A percentile compares a stretch with the other conserved stretches of the same genome.
Conservation (phyloP, 805 yeast genomes). For the Ogataea paraovalis region DNA sequence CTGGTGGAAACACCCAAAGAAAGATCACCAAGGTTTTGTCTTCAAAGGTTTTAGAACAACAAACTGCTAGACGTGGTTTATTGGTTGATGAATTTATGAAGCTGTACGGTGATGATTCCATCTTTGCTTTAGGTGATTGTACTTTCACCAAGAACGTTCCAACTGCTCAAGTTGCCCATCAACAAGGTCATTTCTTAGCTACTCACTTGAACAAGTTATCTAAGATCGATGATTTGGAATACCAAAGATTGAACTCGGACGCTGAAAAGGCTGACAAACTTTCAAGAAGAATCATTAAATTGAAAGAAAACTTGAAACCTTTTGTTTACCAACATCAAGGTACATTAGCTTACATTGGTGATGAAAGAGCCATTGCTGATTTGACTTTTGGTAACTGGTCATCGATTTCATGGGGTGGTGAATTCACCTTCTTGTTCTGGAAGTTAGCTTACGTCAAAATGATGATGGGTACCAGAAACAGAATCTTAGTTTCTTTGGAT, state of each 20-base stretch:
- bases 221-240: constrained; percentile 55
- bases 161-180: constrained; percentile 96
- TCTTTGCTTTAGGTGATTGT: constrained; percentile 91
- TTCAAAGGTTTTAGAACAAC: constrained; percentile 64
- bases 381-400: constrained; percentile 76
- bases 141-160: constrained; percentile 88
- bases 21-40: constrained; percentile 64
- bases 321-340: constrained; percentile 88
- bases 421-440: constrained; percentile 89
- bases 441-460: constrained; percentile 88
- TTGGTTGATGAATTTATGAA: constrained; percentile 76
- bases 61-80: constrained; percentile 84
- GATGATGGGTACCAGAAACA: constrained; percentile 88
- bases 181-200: constrained; percentile 82
- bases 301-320: constrained; percentile 44
- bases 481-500: constrained; percentile 78
- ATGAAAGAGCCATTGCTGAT: constrained; percentile 92
- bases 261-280: constrained; percentile 36
- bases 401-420: constrained; percentile 78
- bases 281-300: constrained; percentile 40
- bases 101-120: constrained; percentile 72
- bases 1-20: constrained; percentile 92
- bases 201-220: constrained; percentile 60
- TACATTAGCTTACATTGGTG: constrained; percentile 89
- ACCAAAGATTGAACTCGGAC: constrained; percentile 36